Evolutionary conservation across 108 stramenopile species (phyloP).

Genomic region (Cyclotella atomus): DNA sequence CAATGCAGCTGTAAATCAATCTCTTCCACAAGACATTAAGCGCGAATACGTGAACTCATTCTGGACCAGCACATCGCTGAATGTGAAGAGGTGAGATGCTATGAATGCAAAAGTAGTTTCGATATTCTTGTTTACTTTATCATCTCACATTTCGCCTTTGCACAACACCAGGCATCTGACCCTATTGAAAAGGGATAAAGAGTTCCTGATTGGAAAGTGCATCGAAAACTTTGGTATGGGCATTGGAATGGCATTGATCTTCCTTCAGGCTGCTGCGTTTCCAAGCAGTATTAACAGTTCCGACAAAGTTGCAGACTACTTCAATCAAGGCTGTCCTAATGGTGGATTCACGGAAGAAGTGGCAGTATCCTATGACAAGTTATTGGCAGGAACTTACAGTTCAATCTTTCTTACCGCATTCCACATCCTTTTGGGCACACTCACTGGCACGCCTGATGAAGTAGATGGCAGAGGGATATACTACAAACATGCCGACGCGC

Average conservation of each 20-base stretch:
- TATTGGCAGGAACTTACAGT: slow-evolving; percentile 38
- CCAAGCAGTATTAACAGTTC: slow-evolving; percentile 35
- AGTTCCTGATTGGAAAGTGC: slow-evolving; percentile 61
- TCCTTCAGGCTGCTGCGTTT: slow-evolving; percentile 46
- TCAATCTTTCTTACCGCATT: slow-evolving; percentile 62
- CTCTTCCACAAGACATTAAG: slow-evolving; percentile 34
- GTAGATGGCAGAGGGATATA: slow-evolving; percentile 76
- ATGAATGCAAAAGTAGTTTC: too few species aligned
- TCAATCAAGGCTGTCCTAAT: slow-evolving; percentile 24
- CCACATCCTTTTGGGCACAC: slow-evolving; percentile 78
- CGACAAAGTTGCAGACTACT: slow-evolving; percentile 17
- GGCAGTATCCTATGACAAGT: slow-evolving; percentile 18
- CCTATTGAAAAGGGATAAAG: slow-evolving; percentile 65
- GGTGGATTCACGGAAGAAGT: not conserved
- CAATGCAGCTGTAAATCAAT: not conserved
- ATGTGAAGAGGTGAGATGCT: slow-evolving; percentile 60
- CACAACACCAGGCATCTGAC: too few species aligned
- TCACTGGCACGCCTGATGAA: slow-evolving; percentile 74
- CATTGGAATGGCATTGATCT: slow-evolving; percentile 42
- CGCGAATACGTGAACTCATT: slow-evolving; percentile 59
- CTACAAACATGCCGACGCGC: slow-evolving; percentile 89
- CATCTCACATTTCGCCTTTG: too few species aligned
- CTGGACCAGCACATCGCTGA: slow-evolving; percentile 43
- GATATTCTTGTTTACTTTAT: too few species aligned
- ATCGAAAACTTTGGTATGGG: slow-evolving; percentile 54